phyloP scores from a whole-genome alignment of 1,139 yeast species.

The Saccharomycopsis crataegensis region DNA sequence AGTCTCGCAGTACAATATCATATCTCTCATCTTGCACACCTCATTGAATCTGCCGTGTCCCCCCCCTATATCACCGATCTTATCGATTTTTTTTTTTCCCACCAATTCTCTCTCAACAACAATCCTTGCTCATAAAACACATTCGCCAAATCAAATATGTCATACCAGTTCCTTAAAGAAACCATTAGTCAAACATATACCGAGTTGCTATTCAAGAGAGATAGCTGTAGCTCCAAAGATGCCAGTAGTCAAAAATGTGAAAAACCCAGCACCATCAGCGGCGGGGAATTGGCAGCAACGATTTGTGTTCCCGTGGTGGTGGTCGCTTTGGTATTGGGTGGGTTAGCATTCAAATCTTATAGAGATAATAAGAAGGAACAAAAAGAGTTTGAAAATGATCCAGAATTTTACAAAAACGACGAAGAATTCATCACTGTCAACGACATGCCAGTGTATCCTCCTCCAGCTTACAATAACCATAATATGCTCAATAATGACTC shows the following conservation, averaged over 20 bases:
- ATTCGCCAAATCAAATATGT: background rate
- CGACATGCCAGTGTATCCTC: slow-evolving; percentile 19
- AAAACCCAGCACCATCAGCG: slow-evolving; percentile 13
- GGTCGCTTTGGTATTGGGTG: slow-evolving; percentile 41
- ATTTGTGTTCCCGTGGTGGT: slow-evolving; percentile 47
- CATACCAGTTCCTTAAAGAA: background rate
- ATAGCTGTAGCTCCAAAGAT: background rate
- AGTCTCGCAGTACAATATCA: no score
- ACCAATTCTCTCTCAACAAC: background rate
- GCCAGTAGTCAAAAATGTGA: slow-evolving; percentile 12
- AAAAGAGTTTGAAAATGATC: slow-evolving; percentile 51
- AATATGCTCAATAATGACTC: slow-evolving; percentile 18
- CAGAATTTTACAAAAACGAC: slow-evolving; percentile 42
- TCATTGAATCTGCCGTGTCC: no score
- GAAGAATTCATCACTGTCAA: slow-evolving; percentile 17
- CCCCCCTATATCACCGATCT: background rate
- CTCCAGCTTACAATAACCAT: slow-evolving; percentile 15
- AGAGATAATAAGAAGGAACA: slow-evolving; percentile 48
- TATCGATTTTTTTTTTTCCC: background rate
- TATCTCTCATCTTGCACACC: no score
- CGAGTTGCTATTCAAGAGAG: slow-evolving; percentile 1
- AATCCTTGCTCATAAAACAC: no score
- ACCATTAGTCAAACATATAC: background rate
- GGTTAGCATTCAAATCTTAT: slow-evolving; percentile 45
- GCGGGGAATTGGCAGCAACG: slow-evolving; percentile 56